Conservation (phyloP, 2,329 filamentous ascomycete species). For the Calonectria henricotiae region DNA sequence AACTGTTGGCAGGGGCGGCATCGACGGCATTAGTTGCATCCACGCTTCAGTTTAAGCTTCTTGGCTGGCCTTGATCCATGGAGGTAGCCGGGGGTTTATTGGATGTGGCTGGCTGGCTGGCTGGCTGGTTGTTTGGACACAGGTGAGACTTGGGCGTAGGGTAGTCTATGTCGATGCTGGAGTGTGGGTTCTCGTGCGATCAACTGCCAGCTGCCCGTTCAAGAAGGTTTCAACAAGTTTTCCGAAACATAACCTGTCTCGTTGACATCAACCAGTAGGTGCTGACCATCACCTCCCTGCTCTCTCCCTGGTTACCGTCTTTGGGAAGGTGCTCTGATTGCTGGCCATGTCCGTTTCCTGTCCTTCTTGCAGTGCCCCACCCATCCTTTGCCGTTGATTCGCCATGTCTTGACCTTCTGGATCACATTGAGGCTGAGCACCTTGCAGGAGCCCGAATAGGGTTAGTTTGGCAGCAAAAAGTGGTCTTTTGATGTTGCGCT, state of each 20-base stretch:
- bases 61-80: slow-evolving; percentile 2
- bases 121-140: neutral
- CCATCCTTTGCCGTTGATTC: slow-evolving; percentile 17
- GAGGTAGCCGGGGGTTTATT: neutral
- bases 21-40: slow-evolving; percentile 6
- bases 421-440: slow-evolving; percentile 49
- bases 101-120: slow-evolving; percentile 7
- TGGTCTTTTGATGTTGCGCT: slow-evolving; percentile 2
- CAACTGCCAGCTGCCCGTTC: slow-evolving; percentile 15
- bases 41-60: slow-evolving; percentile 29
- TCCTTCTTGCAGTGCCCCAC: slow-evolving; percentile 15
- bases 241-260: slow-evolving; percentile 17
- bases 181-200: slow-evolving; percentile 17
- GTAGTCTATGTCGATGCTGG: neutral
- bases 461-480: slow-evolving; percentile 12
- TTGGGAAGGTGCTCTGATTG: slow-evolving; percentile 14
- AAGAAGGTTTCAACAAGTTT: slow-evolving; percentile 23
- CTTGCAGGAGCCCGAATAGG: slow-evolving; percentile 35
- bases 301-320: slow-evolving; percentile 18
- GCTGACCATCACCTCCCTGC: slow-evolving; percentile 22
- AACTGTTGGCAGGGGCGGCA: neutral
- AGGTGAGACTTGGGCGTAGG: slow-evolving; percentile 6
- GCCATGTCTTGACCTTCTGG: slow-evolving; percentile 23
- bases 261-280: neutral
- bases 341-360: slow-evolving; percentile 18